These are phyloP conservation scores for Auricularia sp. DNA, from an alignment of 768 basidiomycete species.

Conservation along the genomic window DNA sequence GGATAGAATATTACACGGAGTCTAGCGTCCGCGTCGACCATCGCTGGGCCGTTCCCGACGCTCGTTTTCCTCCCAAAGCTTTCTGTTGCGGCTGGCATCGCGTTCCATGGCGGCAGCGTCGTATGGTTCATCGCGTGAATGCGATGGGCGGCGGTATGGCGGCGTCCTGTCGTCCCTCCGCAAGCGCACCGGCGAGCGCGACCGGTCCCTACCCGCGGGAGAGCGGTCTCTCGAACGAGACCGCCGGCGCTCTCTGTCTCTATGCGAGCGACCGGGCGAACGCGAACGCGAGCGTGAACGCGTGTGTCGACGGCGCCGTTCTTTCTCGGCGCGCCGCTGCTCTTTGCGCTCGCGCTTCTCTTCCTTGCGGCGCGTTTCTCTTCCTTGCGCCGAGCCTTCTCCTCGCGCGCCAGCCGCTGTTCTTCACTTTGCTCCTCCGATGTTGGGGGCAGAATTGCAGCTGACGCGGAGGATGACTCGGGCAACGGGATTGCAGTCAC, in stretches of 20 bases:
- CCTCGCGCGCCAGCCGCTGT: constrained; percentile 16
- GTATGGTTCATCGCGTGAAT: constrained; percentile 16
- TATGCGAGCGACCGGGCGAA: neutral
- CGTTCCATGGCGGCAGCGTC: constrained; percentile 21
- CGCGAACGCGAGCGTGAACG: constrained; percentile 6
- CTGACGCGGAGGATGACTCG: neutral
- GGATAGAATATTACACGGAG: neutral
- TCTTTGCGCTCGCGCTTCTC: constrained; percentile 50
- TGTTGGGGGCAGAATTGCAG: constrained; percentile 12
- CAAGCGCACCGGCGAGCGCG: neutral
- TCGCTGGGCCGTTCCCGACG: constrained; percentile 26
- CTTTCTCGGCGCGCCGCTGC: constrained; percentile 23
- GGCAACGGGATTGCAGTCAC: constrained; percentile 11
- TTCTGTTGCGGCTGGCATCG: constrained; percentile 36
- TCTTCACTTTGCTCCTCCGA: constrained; percentile 17
- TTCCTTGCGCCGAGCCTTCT: constrained; percentile 20
- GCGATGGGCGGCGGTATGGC: constrained; percentile 1
- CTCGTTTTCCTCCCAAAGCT: constrained; percentile 41
- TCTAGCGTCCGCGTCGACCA: neutral
- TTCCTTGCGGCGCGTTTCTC: constrained; percentile 34
- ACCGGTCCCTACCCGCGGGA: neutral
- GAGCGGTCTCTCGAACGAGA: constrained; percentile 19
- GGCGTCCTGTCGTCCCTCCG: constrained; percentile 11
- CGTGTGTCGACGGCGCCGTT: neutral
- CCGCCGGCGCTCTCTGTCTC: constrained; percentile 11